These are phyloP conservation scores for Drechslerella coelobrocha DNA, from an alignment of 2,329 filamentous ascomycete genomes.

Conservation along the genomic window DNA sequence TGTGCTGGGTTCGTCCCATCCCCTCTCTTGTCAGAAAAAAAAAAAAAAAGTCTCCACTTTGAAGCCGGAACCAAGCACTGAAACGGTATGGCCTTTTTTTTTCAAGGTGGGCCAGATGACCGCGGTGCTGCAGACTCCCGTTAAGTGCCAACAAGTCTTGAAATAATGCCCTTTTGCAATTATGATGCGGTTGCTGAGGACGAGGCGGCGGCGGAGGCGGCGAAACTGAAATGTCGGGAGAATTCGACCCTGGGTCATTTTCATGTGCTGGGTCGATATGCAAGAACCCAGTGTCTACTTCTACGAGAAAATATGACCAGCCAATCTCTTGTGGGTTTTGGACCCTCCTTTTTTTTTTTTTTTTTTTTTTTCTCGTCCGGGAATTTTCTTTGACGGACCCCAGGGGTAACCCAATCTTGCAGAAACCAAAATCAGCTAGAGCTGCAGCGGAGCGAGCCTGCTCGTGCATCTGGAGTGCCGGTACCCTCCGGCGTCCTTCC, in stretches of 20 bases:
- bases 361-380: slow-evolving; percentile 14
- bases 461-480: slow-evolving; percentile 19
- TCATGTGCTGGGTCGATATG: slow-evolving; percentile 18
- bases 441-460: slow-evolving; percentile 16
- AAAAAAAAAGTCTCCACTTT: slow-evolving; percentile 25
- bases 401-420: slow-evolving; percentile 46
- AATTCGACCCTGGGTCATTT: slow-evolving; percentile 8
- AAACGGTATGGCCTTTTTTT: slow-evolving; percentile 45
- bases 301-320: slow-evolving; percentile 32
- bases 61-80: slow-evolving; percentile 32
- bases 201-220: background rate
- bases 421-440: slow-evolving; percentile 31
- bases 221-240: slow-evolving; percentile 8
- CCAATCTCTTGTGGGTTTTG: slow-evolving; percentile 39
- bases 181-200: background rate
- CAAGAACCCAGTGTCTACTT: slow-evolving; percentile 9
- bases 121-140: slow-evolving; percentile 39
- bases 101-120: slow-evolving; percentile 43
- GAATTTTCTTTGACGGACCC: slow-evolving; percentile 33
- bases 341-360: slow-evolving; percentile 7
- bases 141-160: slow-evolving; percentile 20
- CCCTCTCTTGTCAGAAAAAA: slow-evolving; percentile 9
- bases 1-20: slow-evolving; percentile 28
- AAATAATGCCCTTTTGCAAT: slow-evolving; percentile 8
- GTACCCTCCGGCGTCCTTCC: slow-evolving; percentile 18